Evolutionary conservation across 202 grass and related monocot species (phyloP), one percentile per base, ranked within the genome.

Genomic region (Zoysia matrella): DNA sequence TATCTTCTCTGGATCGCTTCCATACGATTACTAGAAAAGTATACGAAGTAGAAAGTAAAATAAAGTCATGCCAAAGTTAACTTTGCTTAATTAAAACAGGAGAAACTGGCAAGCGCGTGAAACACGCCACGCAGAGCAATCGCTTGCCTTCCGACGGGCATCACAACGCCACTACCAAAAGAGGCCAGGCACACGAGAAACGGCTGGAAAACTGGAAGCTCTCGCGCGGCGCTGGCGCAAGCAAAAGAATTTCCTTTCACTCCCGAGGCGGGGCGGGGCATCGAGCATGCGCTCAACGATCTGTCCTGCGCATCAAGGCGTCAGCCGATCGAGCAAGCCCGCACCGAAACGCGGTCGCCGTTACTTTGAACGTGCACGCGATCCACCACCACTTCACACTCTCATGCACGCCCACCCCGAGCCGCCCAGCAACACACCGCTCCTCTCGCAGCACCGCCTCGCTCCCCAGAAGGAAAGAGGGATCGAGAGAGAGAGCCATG

Each of bases 181-280:
- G 7, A 80, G 82, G 71, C 60, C 48, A 69, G 83, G 62, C 84
- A 91, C 86, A 79, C 76, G 66, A 89, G 16, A 22, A 81, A 80
- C 72, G 54, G 44, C 6, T 4, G 74, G 52, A 10, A 5, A 93
- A 60, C 53, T 22, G 69, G 85, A 70, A 77, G 13, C 22, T 22
- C 22, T 22, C 22, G 22, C 22, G 22, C 69, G 73, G 82, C 65
- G 78, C 54, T 61, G 67, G 69, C 74, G 44, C 74, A 45, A 79
- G 87, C 80, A 81, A 87, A 22, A 81, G 80, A 87, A 90, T 94
- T 94, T 78, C 83, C 51, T 80, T 77, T 94, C 94, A 83, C 94
- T 94, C 87, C 89, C 94, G 91, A 97, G 86, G 22, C 22, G 22
- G 22, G 22, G 22, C 22, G 22, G 0, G 22, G 77, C 16, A 12